Evolutionary conservation across 345 rosid genomes (phyloP).

Genomic region (Anastatica hierochuntica): DNA sequence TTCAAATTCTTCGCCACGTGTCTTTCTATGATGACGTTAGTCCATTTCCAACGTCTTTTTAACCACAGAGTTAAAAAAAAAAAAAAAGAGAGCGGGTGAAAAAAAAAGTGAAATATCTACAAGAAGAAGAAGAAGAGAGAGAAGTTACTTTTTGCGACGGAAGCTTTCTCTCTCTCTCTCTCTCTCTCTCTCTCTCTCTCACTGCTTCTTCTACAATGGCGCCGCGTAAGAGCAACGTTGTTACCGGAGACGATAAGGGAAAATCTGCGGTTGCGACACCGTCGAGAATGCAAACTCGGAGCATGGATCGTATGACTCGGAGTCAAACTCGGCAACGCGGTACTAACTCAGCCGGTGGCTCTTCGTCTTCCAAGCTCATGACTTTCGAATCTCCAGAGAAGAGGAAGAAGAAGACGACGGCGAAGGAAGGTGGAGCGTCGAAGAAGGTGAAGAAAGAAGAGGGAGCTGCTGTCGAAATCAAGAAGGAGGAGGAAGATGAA

Average conservation of each 20-base stretch:
- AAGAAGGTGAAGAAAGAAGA: conserved; percentile 7
- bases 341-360: too few relatives aligned
- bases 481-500: conserved; percentile 5
- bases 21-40: too few relatives aligned
- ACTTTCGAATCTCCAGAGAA: neutral
- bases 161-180: too few relatives aligned
- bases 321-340: too few relatives aligned
- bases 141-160: too few relatives aligned
- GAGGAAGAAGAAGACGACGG: conserved; percentile 2
- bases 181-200: too few relatives aligned
- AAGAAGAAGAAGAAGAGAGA: too few relatives aligned
- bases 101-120: too few relatives aligned
- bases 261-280: conserved; percentile 4
- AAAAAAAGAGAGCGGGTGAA: too few relatives aligned
- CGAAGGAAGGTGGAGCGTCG: neutral
- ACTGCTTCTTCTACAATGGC: conserved; percentile 18
- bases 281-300: conserved; percentile 2
- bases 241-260: neutral
- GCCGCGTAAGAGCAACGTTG: too few relatives aligned
- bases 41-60: neutral
- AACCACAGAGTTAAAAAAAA: neutral
- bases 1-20: too few relatives aligned
- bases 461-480: neutral
- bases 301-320: conserved; percentile 10
- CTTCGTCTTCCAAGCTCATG: conserved; percentile 3